Conservation (phyloP, 768 basidiomycete species). For the Pleurotus ostreatus region DNA sequence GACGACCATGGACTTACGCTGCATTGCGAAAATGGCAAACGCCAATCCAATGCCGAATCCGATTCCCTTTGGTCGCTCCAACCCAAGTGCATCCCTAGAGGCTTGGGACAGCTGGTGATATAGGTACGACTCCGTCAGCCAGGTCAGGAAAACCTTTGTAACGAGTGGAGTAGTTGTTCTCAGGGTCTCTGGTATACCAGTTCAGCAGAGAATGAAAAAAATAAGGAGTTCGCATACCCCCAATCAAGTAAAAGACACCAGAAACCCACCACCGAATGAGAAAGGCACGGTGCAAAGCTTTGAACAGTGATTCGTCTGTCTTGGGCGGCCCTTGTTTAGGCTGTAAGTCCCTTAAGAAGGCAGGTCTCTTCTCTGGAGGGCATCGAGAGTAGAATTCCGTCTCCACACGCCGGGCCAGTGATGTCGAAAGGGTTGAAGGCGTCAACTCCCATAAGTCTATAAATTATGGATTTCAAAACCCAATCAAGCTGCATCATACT, state of each 20-base stretch:
- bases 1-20: slow-evolving; percentile 31
- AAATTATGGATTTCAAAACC: neutral
- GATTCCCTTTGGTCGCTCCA: slow-evolving; percentile 40
- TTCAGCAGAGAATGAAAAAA: neutral
- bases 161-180: slow-evolving; percentile 54
- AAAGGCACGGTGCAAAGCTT: slow-evolving; percentile 44
- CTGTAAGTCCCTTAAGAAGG: slow-evolving; percentile 14
- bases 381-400: slow-evolving; percentile 39
- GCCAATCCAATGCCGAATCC: slow-evolving; percentile 63
- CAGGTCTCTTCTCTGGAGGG: slow-evolving; percentile 31
- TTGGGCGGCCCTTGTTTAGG: no score
- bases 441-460: slow-evolving; percentile 47
- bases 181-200: slow-evolving; percentile 32
- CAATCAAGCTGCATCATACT: neutral
- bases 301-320: slow-evolving; percentile 43
- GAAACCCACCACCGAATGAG: slow-evolving; percentile 40
- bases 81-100: slow-evolving; percentile 28
- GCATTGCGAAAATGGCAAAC: slow-evolving; percentile 56
- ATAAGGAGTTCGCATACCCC: slow-evolving; percentile 23
- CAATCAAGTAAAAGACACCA: slow-evolving; percentile 40
- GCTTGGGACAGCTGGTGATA: slow-evolving; percentile 32
- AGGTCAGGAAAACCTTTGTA: slow-evolving; percentile 55
- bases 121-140: slow-evolving; percentile 47
- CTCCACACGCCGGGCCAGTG: slow-evolving; percentile 35
- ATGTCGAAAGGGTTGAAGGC: slow-evolving; percentile 23